These are phyloP conservation scores for Penicillium olsonii DNA, from an alignment of 2,329 filamentous ascomycete genomes.

Conservation along the genomic window DNA sequence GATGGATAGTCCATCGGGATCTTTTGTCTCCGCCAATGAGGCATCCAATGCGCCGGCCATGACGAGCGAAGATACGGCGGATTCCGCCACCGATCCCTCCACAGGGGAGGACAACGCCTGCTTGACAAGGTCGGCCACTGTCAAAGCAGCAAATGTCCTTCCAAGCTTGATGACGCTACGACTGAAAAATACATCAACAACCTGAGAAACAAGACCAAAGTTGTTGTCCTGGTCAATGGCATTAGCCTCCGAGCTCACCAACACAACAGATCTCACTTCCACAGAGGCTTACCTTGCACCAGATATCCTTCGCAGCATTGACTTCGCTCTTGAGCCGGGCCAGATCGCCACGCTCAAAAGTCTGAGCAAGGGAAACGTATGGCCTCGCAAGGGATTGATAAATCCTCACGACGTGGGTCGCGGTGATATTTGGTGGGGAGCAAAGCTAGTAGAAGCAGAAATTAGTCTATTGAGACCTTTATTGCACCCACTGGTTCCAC, in stretches of 20 bases:
- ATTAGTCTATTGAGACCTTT: conserved; percentile 3
- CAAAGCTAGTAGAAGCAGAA: conserved; percentile 38
- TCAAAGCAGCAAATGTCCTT: conserved; percentile 68
- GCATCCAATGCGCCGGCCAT: conserved; percentile 53
- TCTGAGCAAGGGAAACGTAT: conserved; percentile 69
- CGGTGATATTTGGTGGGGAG: conserved; percentile 59
- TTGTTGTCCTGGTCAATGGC: conserved; percentile 65
- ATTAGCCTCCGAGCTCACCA: conserved; percentile 1
- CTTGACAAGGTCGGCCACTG: conserved; percentile 51
- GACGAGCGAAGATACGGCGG: conserved; percentile 49
- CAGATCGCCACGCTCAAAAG: conserved; percentile 65
- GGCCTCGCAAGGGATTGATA: conserved; percentile 64
- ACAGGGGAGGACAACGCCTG: conserved; percentile 32
- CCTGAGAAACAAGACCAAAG: conserved; percentile 66
- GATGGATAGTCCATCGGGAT: conserved; percentile 45
- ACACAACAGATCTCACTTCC: background rate
- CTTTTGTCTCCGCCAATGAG: conserved; percentile 47
- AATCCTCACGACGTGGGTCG: conserved; percentile 54
- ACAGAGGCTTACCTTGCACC: conserved; percentile 55
- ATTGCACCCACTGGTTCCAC: background rate
- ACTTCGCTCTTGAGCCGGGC: conserved; percentile 65
- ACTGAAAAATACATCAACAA: conserved; percentile 70
- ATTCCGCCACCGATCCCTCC: conserved; percentile 31
- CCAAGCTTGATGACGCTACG: conserved; percentile 75
- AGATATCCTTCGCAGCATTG: conserved; percentile 60